phyloP scores from a whole-genome alignment of 1,139 yeast species.

The Yamadazyma taylorii region DNA sequence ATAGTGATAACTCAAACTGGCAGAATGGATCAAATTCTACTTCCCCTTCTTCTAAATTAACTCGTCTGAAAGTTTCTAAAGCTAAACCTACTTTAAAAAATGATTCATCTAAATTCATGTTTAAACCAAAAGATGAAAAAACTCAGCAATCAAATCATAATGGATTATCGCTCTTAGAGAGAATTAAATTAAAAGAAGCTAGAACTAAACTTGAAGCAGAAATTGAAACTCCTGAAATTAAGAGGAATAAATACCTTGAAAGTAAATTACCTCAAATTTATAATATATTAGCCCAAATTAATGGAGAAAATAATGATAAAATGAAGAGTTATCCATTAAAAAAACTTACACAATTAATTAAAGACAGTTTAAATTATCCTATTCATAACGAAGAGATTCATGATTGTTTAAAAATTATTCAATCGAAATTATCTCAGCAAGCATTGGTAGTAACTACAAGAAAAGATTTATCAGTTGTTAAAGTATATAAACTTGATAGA shows the following conservation, averaged over 20 bases:
- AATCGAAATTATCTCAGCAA: constrained; percentile 17
- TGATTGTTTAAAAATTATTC: constrained; percentile 26
- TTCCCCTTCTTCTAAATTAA: constrained; percentile 5
- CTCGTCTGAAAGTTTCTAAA: constrained; percentile 23
- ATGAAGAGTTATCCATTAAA: constrained; percentile 23
- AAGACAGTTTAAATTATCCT: constrained; percentile 38
- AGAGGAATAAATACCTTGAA: constrained; percentile 35
- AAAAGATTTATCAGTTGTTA: constrained; percentile 28
- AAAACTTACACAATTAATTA: constrained; percentile 27
- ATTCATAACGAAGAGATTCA: constrained; percentile 31
- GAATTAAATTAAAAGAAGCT: constrained; percentile 40
- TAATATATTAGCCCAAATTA: constrained; percentile 35
- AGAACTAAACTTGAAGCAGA: constrained; percentile 16
- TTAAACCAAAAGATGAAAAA: constrained; percentile 26
- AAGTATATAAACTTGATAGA: constrained; percentile 28
- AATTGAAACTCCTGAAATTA: constrained; percentile 30
- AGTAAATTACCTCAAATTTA: constrained; percentile 43
- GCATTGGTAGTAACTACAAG: constrained; percentile 19
- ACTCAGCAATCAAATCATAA: constrained; percentile 15
- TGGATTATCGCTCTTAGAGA: constrained; percentile 43
- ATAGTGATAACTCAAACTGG: neutral
- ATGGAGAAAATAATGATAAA: constrained; percentile 14
- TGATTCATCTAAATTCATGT: constrained; percentile 31
- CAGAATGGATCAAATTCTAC: neutral
- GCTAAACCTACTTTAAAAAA: constrained; percentile 22